A percentile compares a stretch with the other conserved stretches of the same genome.
Evolutionary conservation across 73 alveolate species (phyloP).

Genomic region (Uronychia setigera): DNA sequence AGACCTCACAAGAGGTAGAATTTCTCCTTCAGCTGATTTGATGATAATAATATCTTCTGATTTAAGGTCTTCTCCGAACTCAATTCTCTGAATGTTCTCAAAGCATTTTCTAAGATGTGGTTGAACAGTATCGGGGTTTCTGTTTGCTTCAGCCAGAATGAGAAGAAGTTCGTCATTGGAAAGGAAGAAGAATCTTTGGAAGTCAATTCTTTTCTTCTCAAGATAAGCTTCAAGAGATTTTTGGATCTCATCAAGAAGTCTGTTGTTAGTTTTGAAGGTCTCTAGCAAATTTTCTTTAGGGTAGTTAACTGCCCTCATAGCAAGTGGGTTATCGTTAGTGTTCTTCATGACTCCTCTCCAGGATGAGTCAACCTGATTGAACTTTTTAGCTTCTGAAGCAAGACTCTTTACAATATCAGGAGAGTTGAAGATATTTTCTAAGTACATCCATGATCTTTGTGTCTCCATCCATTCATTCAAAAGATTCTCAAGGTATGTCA

Average conservation of each 20-base stretch:
- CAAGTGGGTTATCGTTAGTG: conserved; percentile 43
- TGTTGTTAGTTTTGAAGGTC: conserved; percentile 78
- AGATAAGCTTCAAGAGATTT: conserved; percentile 92
- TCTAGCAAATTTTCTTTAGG: conserved; percentile 61
- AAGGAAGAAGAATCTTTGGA: conserved; percentile 86
- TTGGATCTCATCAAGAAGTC: conserved; percentile 92
- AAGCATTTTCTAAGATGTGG: conserved; percentile 96
- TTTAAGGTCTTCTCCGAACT: conserved; percentile 73
- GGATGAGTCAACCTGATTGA: conserved; percentile 55
- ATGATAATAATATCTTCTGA: conserved; percentile 90
- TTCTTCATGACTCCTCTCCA: conserved; percentile 82
- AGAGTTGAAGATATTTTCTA: conserved; percentile 89
- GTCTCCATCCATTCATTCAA: conserved; percentile 98
- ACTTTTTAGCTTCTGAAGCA: conserved; percentile 64
- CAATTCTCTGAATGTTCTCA: conserved; percentile 91
- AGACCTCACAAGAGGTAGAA: conserved; percentile 74
- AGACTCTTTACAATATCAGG: conserved; percentile 92
- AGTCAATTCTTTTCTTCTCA: conserved; percentile 70
- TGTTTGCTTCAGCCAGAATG: conserved; percentile 62
- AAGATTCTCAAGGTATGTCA: conserved; percentile 83
- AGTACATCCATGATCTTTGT: conserved; percentile 99
- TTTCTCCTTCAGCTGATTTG: conserved; percentile 96
- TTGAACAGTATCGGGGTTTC: conserved; percentile 93
- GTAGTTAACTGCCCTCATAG: conserved; percentile 11
- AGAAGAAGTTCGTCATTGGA: conserved; percentile 89